A percentile compares a stretch with the other conserved stretches of the same genome.
phyloP scores from a whole-genome alignment of 768 basidiomycete genomes.

The Rhodotorula babjevae region DNA sequence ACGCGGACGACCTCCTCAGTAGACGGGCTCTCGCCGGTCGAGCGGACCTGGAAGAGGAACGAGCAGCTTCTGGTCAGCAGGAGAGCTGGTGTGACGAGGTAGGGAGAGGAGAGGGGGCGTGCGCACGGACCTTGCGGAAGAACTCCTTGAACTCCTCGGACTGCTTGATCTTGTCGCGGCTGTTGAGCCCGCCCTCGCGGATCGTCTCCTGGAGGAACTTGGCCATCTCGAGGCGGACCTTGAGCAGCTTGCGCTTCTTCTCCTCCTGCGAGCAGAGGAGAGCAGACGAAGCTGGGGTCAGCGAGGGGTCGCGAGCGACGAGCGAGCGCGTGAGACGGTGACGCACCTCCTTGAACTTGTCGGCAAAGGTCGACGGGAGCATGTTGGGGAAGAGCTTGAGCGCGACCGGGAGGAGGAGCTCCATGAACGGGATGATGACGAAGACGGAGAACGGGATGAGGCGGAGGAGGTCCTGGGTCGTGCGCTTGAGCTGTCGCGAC shows the following conservation, averaged over 20 bases:
- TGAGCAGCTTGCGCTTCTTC: constrained; percentile 89
- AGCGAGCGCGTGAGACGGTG: no score
- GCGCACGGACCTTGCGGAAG: constrained; percentile 75
- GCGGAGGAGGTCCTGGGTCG: constrained; percentile 85
- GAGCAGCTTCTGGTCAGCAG: not conserved
- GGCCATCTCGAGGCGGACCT: constrained; percentile 94
- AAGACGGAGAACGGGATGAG: constrained; percentile 94
- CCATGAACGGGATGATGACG: constrained; percentile 96
- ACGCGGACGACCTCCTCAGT: constrained; percentile 84
- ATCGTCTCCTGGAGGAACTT: constrained; percentile 98
- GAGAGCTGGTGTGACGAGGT: no score
- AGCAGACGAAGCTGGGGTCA: not conserved
- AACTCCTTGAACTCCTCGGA: constrained; percentile 97
- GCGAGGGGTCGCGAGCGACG: no score
- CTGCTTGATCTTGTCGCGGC: constrained; percentile 79
- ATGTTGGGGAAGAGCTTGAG: constrained; percentile 97
- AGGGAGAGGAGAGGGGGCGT: not conserved
- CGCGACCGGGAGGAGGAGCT: constrained; percentile 87
- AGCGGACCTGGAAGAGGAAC: constrained; percentile 60
- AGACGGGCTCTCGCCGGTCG: constrained; percentile 90
- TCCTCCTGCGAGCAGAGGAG: constrained; percentile 65
- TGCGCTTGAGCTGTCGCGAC: constrained; percentile 68
- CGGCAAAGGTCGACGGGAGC: constrained; percentile 96
- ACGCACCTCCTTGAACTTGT: constrained; percentile 84
- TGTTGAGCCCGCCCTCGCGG: constrained; percentile 85